A percentile compares a stretch with the other conserved stretches of the same genome.
phyloP scores from a whole-genome alignment of 768 basidiomycete genomes.

The Boletus pseudo-olivaceus region DNA sequence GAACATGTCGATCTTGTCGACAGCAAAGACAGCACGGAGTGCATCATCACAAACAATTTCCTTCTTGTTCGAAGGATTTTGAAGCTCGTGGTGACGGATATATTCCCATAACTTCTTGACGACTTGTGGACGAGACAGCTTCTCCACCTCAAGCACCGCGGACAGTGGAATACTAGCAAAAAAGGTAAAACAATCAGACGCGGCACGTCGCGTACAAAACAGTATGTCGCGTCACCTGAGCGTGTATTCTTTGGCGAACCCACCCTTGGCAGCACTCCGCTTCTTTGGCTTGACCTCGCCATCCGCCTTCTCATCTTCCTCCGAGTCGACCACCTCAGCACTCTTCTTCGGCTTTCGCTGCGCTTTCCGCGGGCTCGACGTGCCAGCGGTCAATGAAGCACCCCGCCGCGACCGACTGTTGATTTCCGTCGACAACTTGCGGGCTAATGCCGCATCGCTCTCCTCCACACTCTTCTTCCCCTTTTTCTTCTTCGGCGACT shows the following conservation, averaged over 20 bases:
- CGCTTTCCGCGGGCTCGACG: conserved; percentile 41
- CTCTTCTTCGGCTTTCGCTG: conserved; percentile 50
- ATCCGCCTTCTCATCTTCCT: conserved; percentile 46
- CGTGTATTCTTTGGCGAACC: conserved; percentile 73
- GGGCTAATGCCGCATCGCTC: conserved; percentile 68
- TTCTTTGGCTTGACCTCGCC: conserved; percentile 48
- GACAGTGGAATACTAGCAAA: conserved; percentile 64
- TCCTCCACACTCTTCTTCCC: conserved; percentile 48
- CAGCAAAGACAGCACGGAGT: conserved; percentile 71
- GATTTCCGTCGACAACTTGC: conserved; percentile 66
- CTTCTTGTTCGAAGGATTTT: conserved; percentile 80
- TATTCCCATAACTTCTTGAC: conserved; percentile 90
- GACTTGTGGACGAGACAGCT: conserved; percentile 81
- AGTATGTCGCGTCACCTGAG: conserved; percentile 50
- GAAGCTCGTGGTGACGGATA: conserved; percentile 76
- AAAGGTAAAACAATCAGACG: background rate
- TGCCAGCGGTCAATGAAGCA: conserved; percentile 33
- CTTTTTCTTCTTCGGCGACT: conserved; percentile 40
- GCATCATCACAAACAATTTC: conserved; percentile 82
- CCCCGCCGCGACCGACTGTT: conserved; percentile 58
- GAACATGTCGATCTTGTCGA: conserved; percentile 89
- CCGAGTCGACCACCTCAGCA: conserved; percentile 45
- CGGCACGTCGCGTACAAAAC: conserved; percentile 2
- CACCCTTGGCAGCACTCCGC: conserved; percentile 57
- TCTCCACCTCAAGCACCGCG: conserved; percentile 59